Evolutionary conservation across 2,329 filamentous ascomycete genomes (phyloP).

Genomic region (Fusarium nurragi): DNA sequence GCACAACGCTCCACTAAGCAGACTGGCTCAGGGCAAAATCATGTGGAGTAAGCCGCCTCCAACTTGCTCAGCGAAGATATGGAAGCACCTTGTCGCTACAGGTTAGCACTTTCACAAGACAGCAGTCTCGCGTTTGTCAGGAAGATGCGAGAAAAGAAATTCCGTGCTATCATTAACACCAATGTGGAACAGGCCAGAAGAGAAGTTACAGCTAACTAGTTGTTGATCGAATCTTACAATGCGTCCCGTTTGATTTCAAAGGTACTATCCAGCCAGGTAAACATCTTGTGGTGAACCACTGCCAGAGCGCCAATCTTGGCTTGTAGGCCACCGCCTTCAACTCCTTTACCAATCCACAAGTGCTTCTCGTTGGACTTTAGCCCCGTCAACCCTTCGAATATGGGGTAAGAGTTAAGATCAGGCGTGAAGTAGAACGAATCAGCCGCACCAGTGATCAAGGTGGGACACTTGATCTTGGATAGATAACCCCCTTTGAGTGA

Average conservation of each 20-base stretch:
- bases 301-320: slow-evolving; percentile 42
- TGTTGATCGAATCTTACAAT: neutral
- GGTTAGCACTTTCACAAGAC: no score
- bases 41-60: no score
- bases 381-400: slow-evolving; percentile 19
- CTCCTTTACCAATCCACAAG: slow-evolving; percentile 32
- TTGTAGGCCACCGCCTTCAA: slow-evolving; percentile 23
- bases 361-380: slow-evolving; percentile 27
- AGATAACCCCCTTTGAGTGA: slow-evolving; percentile 35
- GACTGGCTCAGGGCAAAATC: neutral
- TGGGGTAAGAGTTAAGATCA: slow-evolving; percentile 14
- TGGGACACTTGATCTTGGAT: slow-evolving; percentile 41
- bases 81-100: no score
- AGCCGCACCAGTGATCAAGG: slow-evolving; percentile 42
- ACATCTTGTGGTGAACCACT: slow-evolving; percentile 33
- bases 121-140: no score
- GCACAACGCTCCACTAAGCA: neutral
- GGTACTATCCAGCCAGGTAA: slow-evolving; percentile 35
- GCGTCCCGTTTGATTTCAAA: slow-evolving; percentile 27
- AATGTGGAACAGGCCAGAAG: neutral
- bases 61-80: no score
- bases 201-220: neutral
- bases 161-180: no score
- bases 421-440: slow-evolving; percentile 35
- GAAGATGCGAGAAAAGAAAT: no score